These are phyloP conservation scores for Lachnellula arida DNA, from an alignment of 2,329 filamentous ascomycete genomes.

Conservation along the genomic window DNA sequence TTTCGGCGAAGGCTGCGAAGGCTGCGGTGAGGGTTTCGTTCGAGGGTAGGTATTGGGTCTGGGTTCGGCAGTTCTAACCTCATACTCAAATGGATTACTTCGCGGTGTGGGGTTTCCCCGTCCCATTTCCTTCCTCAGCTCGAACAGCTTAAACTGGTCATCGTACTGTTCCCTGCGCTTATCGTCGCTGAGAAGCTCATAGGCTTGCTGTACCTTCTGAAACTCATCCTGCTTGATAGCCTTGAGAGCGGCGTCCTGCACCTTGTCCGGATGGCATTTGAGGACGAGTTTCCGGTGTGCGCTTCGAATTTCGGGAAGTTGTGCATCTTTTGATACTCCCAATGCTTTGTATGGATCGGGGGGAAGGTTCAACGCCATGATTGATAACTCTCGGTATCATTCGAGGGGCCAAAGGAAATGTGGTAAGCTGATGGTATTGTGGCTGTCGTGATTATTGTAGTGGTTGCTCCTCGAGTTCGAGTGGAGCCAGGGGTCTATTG, in stretches of 20 bases:
- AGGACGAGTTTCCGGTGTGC: slow-evolving; percentile 83
- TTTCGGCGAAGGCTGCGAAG: slow-evolving; percentile 30
- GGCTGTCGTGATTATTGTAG: not conserved
- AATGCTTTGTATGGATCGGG: slow-evolving; percentile 74
- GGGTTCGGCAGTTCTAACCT: slow-evolving; percentile 48
- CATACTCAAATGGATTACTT: slow-evolving; percentile 40
- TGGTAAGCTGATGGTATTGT: slow-evolving; percentile 5
- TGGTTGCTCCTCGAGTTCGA: slow-evolving; percentile 11
- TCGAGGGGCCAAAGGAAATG: slow-evolving; percentile 9
- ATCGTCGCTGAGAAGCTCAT: slow-evolving; percentile 83
- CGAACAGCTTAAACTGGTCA: slow-evolving; percentile 62
- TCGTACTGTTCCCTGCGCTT: slow-evolving; percentile 71
- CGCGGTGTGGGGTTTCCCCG: slow-evolving; percentile 41
- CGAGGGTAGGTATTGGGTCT: slow-evolving; percentile 39
- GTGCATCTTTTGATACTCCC: slow-evolving; percentile 68
- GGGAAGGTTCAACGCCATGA: slow-evolving; percentile 26
- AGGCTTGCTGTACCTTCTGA: slow-evolving; percentile 86
- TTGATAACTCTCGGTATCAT: slow-evolving; percentile 3
- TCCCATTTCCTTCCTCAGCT: slow-evolving; percentile 49
- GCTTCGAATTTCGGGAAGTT: slow-evolving; percentile 66
- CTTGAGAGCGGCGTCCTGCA: slow-evolving; percentile 64
- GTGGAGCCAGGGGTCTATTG: slow-evolving; percentile 15
- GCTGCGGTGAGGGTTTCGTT: slow-evolving; percentile 34
- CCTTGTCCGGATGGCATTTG: slow-evolving; percentile 88
- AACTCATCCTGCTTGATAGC: slow-evolving; percentile 80